phyloP scores from a whole-genome alignment of 345 rosid species.

The Pistacia atlantica region DNA sequence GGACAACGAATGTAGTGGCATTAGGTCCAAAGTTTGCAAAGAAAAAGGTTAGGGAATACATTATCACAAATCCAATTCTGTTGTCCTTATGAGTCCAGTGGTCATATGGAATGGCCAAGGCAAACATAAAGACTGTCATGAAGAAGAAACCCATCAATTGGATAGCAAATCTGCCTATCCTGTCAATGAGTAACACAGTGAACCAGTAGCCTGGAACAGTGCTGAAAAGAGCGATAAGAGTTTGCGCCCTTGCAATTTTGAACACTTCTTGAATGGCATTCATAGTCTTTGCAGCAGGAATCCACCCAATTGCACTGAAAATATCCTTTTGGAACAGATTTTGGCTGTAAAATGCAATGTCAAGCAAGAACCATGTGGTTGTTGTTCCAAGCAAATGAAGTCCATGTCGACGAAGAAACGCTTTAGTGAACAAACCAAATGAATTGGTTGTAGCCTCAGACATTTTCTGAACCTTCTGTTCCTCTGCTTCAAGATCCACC shows the following conservation, averaged over 20 bases:
- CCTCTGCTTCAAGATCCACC: constrained; percentile 63
- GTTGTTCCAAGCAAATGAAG: constrained; percentile 87
- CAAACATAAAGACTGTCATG: constrained; percentile 93
- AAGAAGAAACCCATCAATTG: constrained; percentile 90
- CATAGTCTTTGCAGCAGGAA: constrained; percentile 76
- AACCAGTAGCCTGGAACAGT: constrained; percentile 93
- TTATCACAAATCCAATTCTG: constrained; percentile 66
- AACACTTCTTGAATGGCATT: constrained; percentile 77
- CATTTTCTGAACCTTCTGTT: constrained; percentile 34
- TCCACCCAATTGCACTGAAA: constrained; percentile 84
- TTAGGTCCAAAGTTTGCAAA: constrained; percentile 92
- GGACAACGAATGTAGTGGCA: constrained; percentile 83
- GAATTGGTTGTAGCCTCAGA: constrained; percentile 20
- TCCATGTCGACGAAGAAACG: constrained; percentile 67
- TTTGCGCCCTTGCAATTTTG: constrained; percentile 79
- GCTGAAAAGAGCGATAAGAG: constrained; percentile 76
- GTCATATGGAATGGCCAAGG: constrained; percentile 78
- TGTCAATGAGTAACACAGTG: constrained; percentile 67
- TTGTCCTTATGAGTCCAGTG: constrained; percentile 80
- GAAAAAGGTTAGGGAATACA: constrained; percentile 83
- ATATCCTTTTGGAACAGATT: constrained; percentile 87
- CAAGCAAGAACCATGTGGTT: constrained; percentile 83
- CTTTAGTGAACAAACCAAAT: constrained; percentile 64
- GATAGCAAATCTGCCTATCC: constrained; percentile 70
- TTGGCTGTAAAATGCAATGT: constrained; percentile 84